These are phyloP conservation scores for Luzula sylvatica DNA, from an alignment of 176 grass and related monocot genomes.

Conservation along the genomic window DNA sequence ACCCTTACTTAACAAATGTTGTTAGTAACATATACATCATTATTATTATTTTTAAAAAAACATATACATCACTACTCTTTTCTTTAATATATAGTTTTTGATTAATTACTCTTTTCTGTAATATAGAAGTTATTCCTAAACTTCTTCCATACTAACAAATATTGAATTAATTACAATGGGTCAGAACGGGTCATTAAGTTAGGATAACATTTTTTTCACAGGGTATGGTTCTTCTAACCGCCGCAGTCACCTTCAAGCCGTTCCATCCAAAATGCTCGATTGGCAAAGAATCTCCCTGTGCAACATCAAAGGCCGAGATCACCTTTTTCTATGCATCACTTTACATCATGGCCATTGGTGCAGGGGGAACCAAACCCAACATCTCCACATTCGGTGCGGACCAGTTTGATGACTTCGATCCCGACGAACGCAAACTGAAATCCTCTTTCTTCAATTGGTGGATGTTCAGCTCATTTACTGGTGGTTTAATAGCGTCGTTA, in stretches of 20 bases:
- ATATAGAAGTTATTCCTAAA: too few relatives aligned
- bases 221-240: constrained; percentile 11
- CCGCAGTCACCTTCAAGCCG: constrained; percentile 11
- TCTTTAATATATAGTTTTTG: too few relatives aligned
- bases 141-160: too few relatives aligned
- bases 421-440: constrained; percentile 14
- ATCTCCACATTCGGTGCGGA: constrained; percentile 46
- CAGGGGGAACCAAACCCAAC: constrained; percentile 41
- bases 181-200: too few relatives aligned
- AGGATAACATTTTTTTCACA: background rate
- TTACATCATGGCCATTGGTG: constrained; percentile 33
- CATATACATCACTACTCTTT: too few relatives aligned
- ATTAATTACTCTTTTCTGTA: too few relatives aligned
- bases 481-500: constrained; percentile 19
- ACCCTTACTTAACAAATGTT: too few relatives aligned
- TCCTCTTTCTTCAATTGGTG: constrained; percentile 36
- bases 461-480: constrained; percentile 27
- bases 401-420: constrained; percentile 42
- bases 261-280: constrained; percentile 19
- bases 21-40: too few relatives aligned
- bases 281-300: background rate
- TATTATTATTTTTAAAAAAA: too few relatives aligned
- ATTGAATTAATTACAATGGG: too few relatives aligned
- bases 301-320: constrained; percentile 17
- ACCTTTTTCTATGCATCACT: constrained; percentile 26